Conservation (phyloP, 768 basidiomycete species). For the Cyathus striatus region DNA sequence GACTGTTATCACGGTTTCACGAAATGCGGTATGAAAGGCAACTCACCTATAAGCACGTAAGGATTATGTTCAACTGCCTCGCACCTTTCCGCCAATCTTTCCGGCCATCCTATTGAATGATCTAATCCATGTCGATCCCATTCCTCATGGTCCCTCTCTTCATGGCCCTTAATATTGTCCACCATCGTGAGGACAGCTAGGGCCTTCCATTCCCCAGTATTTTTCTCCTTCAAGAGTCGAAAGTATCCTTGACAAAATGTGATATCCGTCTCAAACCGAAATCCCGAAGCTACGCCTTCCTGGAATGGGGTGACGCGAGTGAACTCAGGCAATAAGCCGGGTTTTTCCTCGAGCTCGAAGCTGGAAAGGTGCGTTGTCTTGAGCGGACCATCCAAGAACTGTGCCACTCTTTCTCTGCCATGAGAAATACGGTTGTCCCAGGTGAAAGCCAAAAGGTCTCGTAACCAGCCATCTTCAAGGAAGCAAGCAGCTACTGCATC, state of each 20-base stretch:
- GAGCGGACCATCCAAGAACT: slow-evolving; percentile 21
- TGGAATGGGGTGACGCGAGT: slow-evolving; percentile 5
- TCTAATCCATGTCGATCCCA: slow-evolving; percentile 26
- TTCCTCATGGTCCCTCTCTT: slow-evolving; percentile 22
- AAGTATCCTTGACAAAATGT: slow-evolving; percentile 27
- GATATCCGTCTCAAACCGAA: slow-evolving; percentile 27
- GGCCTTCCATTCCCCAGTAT: slow-evolving; percentile 25
- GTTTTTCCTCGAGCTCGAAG: slow-evolving; percentile 18
- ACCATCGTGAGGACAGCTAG: slow-evolving; percentile 25
- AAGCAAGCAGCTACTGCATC: too few relatives aligned
- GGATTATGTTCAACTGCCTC: slow-evolving; percentile 31
- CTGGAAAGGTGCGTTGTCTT: slow-evolving; percentile 15
- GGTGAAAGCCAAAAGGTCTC: background rate
- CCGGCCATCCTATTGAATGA: slow-evolving; percentile 28
- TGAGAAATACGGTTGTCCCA: slow-evolving; percentile 21
- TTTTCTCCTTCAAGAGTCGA: slow-evolving; percentile 19
- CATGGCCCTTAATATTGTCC: slow-evolving; percentile 27
- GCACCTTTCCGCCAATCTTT: slow-evolving; percentile 26
- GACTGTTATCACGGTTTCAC: background rate
- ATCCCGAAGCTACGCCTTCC: slow-evolving; percentile 27
- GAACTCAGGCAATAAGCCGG: slow-evolving; percentile 13
- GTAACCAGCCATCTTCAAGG: background rate
- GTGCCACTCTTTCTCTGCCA: slow-evolving; percentile 24
- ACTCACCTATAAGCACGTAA: slow-evolving; percentile 33
- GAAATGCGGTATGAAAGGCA: slow-evolving; percentile 1